Evolutionary conservation across 148 eudicot genomes (phyloP), one percentile per base, ranked within the genome.

Genomic region (Suaeda aralocaspica): DNA sequence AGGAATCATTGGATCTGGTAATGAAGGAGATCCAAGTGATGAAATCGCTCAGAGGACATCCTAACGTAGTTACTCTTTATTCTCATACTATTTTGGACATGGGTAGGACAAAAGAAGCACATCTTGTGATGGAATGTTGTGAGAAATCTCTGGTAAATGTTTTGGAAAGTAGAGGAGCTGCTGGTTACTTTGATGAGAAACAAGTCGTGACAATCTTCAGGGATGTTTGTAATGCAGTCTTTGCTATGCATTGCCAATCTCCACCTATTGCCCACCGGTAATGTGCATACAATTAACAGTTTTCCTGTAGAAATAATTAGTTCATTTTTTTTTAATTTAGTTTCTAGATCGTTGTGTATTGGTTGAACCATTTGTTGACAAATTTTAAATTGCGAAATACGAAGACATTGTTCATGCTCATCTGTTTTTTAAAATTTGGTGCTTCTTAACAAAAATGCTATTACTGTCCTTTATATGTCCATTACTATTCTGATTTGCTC

Each of bases 221-320:
- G 76, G 99, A 91, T 84, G 72, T 91, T 30, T 95, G 99, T 59
- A 91, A 89, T 81, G 99, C 99, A 59, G 97, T 91, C 56, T 95
- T 95, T 79, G 97, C 97, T 22, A 87, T 95, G 97, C 99, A 95
- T 72, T 86, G 99, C 80, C 94, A 91, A 67, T 81, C 92, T 59
- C 97, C 97, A 33, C 99, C 99, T 51, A 78, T 95, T 77, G 99
- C 99, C 75, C 99, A 95, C 78, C 83, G 99, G 99, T 95, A 89
- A 82, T 59, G 21, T 66, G 53, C 45, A 36, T 51, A 11, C 41
- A 59, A 66, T 70, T 2, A 21, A n/a, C 65, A 34, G 0, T 51
- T 64, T 31, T 48, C 57, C 5, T 60, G 33, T 67, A 25, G 22
- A 16, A 26, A 28, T 66, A 13, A 42, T 51, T 29, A 11, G 45